Base-by-base conservation (phyloP, 768 basidiomycete genomes). In the Russula compacta region DNA sequence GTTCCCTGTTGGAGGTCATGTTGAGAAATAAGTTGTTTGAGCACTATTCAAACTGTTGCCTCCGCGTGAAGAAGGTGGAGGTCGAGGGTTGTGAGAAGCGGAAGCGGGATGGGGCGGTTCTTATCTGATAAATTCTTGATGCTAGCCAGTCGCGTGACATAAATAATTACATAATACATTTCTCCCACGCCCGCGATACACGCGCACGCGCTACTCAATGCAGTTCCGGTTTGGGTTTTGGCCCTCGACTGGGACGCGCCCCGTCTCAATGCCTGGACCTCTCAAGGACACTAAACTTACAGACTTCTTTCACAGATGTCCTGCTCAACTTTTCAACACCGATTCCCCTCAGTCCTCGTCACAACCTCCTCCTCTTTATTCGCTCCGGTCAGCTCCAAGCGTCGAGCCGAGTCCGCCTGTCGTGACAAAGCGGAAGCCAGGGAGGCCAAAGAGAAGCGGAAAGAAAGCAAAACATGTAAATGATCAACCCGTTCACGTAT, bases 381-480 rank as follows among this genome's bases (percentile, higher is more conserved):
- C 33, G 3, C 48, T n/a, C 29, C 51, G 44, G 21, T 49, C 61
- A 9, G 14, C 24, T 6, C 39, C 46, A 11, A 49, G 17, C 15
- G 36, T 21, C 19, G 14, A 60, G 38, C 33, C 50, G 15, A 40
- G 6, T 19, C 50, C 8, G 6, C 36, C 43, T 39, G 11, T 33
- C 51, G 24, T 47, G 1, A 52, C 35, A 15, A 63, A 48, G 44
- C 61, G 56, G 46, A 71, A 66, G 24, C 53, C 52, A 39, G 51
- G 51, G 29, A 64, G 69, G 32, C 64, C 69, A 10, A 66, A 62
- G 36, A 70, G 66, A 57, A 53, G 61, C 15, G 67, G 53, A 59
- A 75, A 67, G 59, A 56, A 65, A 6, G 58, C 59, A n/a, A 64
- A 46, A 19, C 33, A 62, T 3, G 46, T 63, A 60, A 47, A 71